Evolutionary conservation across 176 grass and related monocot genomes (phyloP), one percentile per base, ranked within the genome.

Genomic region (Eleusine coracana): DNA sequence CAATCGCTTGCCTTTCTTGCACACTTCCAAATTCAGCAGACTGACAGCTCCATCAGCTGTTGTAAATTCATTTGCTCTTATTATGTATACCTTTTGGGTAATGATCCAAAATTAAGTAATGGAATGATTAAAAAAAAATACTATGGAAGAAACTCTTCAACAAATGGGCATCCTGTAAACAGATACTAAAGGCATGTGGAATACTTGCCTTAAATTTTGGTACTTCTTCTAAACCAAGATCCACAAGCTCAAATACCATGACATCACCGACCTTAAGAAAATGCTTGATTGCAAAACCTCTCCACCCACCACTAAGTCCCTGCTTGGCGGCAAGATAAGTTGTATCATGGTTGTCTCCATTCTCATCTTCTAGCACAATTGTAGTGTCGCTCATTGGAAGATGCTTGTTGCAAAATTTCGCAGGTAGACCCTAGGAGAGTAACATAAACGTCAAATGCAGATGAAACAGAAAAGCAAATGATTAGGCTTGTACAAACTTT

Each of bases 271-370:
- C 87, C 14, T 77, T 89, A 45, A 89, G 76, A 77, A 7, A 38
- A 72, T 89, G 83, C 4, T 82, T 56, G 28, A 85, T 38, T 7
- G 87, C 65, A 46, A 89, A 89, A 77, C 72, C 78, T 66, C 83
- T 89, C 87, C 87, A 89, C 4, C 87, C 78, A 31, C 25, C 87
- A 82, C 87, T 85, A 16, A 89, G 83, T 72, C 77, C 87, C 73
- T 85, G 82, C 78, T 81, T 89, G 38, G 1, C 1, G 34, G 77
- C 72, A 45, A 85, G 71, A 85, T 82, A 85, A 5, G 4, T 72
- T 1, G 71, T 54, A 37, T 40, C 13, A 76, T 81, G 56, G 7
- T 66, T 80, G 45, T 15, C 23, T 50, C 87, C 87, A 58, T 81
- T 70, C 83, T 89, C 78, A 77, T 76, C 87, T 85, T 89, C 82